A percentile compares a stretch with the other conserved stretches of the same genome.
Conservation (phyloP, 768 basidiomycete species). For the Pleurotus sapidus region DNA sequence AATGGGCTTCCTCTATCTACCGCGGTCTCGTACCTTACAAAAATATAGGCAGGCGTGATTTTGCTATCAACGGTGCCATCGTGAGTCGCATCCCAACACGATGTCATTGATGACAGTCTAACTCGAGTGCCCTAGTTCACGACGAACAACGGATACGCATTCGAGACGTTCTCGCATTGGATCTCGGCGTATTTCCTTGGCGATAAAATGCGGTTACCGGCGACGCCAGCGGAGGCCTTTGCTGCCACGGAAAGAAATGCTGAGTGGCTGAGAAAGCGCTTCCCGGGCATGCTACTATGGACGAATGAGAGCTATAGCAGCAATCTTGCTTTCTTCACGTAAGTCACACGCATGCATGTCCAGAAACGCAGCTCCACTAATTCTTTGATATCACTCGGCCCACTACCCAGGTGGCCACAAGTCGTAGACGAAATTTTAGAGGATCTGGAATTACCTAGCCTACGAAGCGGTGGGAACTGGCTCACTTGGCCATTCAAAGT, state of each 20-base stretch:
- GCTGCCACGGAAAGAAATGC: conserved; percentile 38
- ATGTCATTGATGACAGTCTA: neutral
- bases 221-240: conserved; percentile 44
- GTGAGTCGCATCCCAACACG: conserved; percentile 29
- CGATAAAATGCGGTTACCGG: conserved; percentile 49
- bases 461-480: conserved; percentile 64
- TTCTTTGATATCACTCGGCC: neutral
- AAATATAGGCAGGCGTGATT: conserved; percentile 52
- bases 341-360: conserved; percentile 15
- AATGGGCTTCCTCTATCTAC: conserved; percentile 49
- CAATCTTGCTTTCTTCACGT: conserved; percentile 52
- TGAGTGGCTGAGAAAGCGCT: conserved; percentile 54
- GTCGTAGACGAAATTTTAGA: conserved; percentile 52
- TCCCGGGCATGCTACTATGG: conserved; percentile 47
- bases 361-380: neutral
- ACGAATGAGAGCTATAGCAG: conserved; percentile 51
- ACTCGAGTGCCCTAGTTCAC: conserved; percentile 38
- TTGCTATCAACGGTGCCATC: conserved; percentile 62
- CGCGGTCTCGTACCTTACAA: conserved; percentile 62
- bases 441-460: conserved; percentile 52
- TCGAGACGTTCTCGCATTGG: conserved; percentile 60
- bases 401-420: conserved; percentile 54
- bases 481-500: conserved; percentile 62
- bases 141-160: conserved; percentile 50
- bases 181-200: conserved; percentile 59